A percentile compares a stretch with the other conserved stretches of the same genome.
phyloP scores from a whole-genome alignment of 441 rosid species.

The Corymbia citriodora region DNA sequence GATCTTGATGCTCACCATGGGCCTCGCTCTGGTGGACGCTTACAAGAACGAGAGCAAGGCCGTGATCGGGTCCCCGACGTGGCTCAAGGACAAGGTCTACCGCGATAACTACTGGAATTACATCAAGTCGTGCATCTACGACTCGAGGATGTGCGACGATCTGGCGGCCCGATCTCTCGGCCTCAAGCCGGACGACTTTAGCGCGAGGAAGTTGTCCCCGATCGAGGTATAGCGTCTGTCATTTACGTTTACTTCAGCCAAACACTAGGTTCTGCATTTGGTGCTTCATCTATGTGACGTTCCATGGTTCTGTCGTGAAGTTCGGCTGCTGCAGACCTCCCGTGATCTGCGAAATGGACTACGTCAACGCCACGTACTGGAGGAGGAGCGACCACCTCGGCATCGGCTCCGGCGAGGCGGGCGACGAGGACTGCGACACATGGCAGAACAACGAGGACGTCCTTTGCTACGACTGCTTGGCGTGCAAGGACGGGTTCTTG shows the following conservation, averaged over 20 bases:
- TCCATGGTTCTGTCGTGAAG: constrained; percentile 14
- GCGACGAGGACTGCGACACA: constrained; percentile 32
- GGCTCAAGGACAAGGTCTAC: constrained; percentile 47
- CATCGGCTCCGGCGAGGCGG: not conserved
- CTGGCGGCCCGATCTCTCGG: constrained; percentile 16
- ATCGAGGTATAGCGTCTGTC: constrained; percentile 39
- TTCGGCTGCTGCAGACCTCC: constrained; percentile 83
- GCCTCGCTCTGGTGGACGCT: constrained; percentile 53
- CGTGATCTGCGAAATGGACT: constrained; percentile 41
- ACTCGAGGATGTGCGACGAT: constrained; percentile 34
- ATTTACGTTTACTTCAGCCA: not conserved
- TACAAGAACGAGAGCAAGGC: constrained; percentile 38
- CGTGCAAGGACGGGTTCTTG: constrained; percentile 52
- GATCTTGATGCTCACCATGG: constrained; percentile 44
- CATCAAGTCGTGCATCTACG: constrained; percentile 60
- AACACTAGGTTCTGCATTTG: not conserved
- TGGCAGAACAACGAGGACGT: constrained; percentile 44
- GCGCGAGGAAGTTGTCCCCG: constrained; percentile 31
- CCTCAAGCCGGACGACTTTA: constrained; percentile 31
- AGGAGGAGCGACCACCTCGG: constrained; percentile 3
- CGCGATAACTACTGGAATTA: constrained; percentile 39
- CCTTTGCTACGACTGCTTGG: constrained; percentile 53
- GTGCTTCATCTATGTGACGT: not conserved
- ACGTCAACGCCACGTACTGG: constrained; percentile 65
- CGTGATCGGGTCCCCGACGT: constrained; percentile 47